Percentiles rank a stretch among this genome's conserved stretches.
Conservation (phyloP, 208 protist genomes). For the Crithidia brevicula region DNA sequence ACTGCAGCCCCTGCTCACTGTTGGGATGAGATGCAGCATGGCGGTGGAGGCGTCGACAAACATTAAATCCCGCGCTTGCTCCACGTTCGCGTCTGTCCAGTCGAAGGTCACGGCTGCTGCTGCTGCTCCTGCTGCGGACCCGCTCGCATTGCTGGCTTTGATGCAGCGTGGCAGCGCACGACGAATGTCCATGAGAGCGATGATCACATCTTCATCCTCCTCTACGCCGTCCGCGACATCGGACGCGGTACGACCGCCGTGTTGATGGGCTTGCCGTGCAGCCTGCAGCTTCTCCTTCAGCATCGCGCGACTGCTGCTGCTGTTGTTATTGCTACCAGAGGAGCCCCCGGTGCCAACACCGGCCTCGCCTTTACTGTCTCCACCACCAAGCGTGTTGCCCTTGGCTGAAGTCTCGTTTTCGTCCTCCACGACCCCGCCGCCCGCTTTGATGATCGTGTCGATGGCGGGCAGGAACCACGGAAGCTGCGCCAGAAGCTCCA, state of each 20-base stretch:
- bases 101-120: conserved; percentile 17
- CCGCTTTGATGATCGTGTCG: conserved; percentile 47
- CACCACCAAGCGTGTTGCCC: too few species aligned
- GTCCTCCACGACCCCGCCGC: conserved; percentile 21
- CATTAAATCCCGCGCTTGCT: conserved; percentile 78
- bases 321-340: neutral
- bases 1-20: conserved; percentile 58
- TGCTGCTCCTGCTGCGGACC: neutral
- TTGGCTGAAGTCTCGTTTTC: too few species aligned
- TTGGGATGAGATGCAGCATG: conserved; percentile 71
- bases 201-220: conserved; percentile 72
- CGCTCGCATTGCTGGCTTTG: neutral
- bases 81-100: conserved; percentile 51
- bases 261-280: conserved; percentile 18
- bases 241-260: neutral
- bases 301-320: conserved; percentile 12
- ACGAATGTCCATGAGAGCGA: conserved; percentile 73
- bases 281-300: conserved; percentile 33
- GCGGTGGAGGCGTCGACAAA: conserved; percentile 82
- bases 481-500: conserved; percentile 73
- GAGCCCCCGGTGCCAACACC: too few species aligned
- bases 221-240: conserved; percentile 13
- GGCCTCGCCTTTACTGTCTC: too few species aligned
- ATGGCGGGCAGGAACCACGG: conserved; percentile 72
- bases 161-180: conserved; percentile 49